phyloP scores from a whole-genome alignment of 495 filamentous ascomycete species.

The Penicillium crystallinum region DNA sequence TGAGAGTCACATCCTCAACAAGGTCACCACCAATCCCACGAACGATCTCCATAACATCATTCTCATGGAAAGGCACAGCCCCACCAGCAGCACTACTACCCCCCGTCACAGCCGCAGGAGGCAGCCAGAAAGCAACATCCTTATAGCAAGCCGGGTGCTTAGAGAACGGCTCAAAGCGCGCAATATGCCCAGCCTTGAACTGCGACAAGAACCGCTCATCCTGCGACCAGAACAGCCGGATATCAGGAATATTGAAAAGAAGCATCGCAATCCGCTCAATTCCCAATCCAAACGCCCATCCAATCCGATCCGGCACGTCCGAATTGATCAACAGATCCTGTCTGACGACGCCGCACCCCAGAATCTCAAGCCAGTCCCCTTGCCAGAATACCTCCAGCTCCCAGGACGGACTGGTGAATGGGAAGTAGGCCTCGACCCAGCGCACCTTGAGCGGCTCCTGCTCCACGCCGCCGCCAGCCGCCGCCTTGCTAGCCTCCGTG shows the following conservation, averaged over 20 bases:
- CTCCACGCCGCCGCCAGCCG: conserved; percentile 41
- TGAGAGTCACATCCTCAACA: conserved; percentile 78
- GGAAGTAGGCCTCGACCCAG: conserved; percentile 96
- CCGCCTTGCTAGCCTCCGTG: conserved; percentile 66
- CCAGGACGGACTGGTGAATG: conserved; percentile 92
- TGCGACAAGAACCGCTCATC: conserved; percentile 79
- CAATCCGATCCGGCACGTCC: conserved; percentile 66
- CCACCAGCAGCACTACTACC: conserved; percentile 49
- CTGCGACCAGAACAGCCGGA: conserved; percentile 92
- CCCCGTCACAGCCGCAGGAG: conserved; percentile 38
- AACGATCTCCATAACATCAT: conserved; percentile 95
- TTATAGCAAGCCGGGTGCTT: conserved; percentile 83
- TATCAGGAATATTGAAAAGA: conserved; percentile 90
- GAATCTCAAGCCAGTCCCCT: conserved; percentile 88
- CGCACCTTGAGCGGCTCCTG: conserved; percentile 73
- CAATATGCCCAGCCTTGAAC: conserved; percentile 64
- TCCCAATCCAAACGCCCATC: conserved; percentile 95
- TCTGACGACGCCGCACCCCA: conserved; percentile 87
- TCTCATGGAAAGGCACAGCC: conserved; percentile 68
- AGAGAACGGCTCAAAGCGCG: conserved; percentile 77
- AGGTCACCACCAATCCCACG: conserved; percentile 71
- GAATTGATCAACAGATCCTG: conserved; percentile 76
- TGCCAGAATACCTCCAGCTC: conserved; percentile 95
- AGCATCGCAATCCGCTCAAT: conserved; percentile 95
- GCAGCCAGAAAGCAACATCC: conserved; percentile 92